A percentile compares a stretch with the other conserved stretches of the same genome.
Evolutionary conservation across 805 yeast genomes (phyloP).

Genomic region (Lachancea kluyveri): DNA sequence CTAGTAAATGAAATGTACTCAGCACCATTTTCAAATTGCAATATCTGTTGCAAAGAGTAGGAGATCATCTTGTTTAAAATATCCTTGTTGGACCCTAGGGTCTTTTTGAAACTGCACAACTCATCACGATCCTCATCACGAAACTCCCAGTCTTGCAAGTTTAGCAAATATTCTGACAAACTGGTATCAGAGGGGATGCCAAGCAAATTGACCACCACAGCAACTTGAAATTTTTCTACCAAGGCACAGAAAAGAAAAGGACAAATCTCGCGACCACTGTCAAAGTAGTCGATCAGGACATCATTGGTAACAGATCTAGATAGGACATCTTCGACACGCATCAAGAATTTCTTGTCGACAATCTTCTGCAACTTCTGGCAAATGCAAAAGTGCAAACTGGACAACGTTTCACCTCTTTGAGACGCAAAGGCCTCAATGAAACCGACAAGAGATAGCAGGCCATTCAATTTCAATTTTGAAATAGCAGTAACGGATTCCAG

Average conservation of each 20-base stretch:
- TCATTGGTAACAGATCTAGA: slow-evolving; percentile 18
- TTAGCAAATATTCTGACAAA: slow-evolving; percentile 9
- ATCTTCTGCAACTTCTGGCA: not conserved
- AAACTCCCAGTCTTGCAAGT: slow-evolving; percentile 8
- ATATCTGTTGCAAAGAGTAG: slow-evolving; percentile 18
- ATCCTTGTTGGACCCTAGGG: slow-evolving; percentile 30
- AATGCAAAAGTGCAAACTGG: slow-evolving; percentile 1
- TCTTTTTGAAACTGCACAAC: slow-evolving; percentile 31
- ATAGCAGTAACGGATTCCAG: slow-evolving; percentile 13
- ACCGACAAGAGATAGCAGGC: slow-evolving; percentile 34
- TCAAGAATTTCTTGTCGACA: slow-evolving; percentile 11
- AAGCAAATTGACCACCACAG: slow-evolving; percentile 13
- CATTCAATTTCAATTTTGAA: slow-evolving; percentile 11
- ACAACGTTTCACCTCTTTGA: slow-evolving; percentile 7
- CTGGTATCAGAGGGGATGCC: slow-evolving; percentile 5
- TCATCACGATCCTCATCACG: slow-evolving; percentile 17
- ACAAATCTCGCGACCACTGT: slow-evolving; percentile 24
- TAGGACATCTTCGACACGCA: slow-evolving; percentile 13
- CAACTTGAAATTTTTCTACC: slow-evolving; percentile 20
- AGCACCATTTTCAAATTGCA: slow-evolving; percentile 48
- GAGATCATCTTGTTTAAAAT: slow-evolving; percentile 11
- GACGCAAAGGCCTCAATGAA: slow-evolving; percentile 30
- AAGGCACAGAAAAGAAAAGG: slow-evolving; percentile 18
- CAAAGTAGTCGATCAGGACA: slow-evolving; percentile 25
- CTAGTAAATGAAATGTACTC: slow-evolving; percentile 49